Conservation (phyloP, 1,284 basidiomycete species). For the Schizophyllum amplum region DNA sequence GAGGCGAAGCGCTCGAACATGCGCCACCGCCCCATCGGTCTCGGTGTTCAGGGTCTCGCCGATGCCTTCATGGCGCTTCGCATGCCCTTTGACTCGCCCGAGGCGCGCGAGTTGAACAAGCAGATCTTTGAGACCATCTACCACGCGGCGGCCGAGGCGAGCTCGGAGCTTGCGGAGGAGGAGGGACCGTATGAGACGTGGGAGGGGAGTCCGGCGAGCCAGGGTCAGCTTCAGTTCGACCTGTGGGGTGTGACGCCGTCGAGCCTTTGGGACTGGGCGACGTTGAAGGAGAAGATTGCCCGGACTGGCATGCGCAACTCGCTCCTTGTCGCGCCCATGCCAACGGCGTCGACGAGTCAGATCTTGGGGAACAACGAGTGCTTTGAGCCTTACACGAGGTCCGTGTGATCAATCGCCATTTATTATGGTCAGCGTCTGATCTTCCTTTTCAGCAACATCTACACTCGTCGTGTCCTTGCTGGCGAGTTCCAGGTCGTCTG, state of each 20-base stretch:
- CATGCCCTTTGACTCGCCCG: conserved; percentile 90
- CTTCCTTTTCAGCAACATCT: conserved; percentile 73
- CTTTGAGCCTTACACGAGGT: conserved; percentile 88
- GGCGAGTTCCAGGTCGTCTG: conserved; percentile 99
- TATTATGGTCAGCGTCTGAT: conserved; percentile 8
- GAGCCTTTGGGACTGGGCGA: conserved; percentile 92
- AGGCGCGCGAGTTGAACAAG: conserved; percentile 85
- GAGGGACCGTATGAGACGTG: conserved; percentile 91
- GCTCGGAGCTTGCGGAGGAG: conserved; percentile 78
- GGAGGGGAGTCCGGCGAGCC: conserved; percentile 83
- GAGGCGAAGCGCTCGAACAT: conserved; percentile 93
- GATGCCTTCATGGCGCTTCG: conserved; percentile 98
- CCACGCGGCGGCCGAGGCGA: conserved; percentile 90
- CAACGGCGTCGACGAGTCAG: conserved; percentile 97
- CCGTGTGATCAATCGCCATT: conserved; percentile 17
- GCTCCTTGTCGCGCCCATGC: conserved; percentile 95
- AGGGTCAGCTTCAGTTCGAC: conserved; percentile 91
- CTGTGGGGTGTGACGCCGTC: conserved; percentile 93
- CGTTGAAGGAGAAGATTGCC: conserved; percentile 86
- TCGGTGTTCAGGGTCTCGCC: conserved; percentile 97
- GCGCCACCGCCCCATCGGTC: conserved; percentile 96
- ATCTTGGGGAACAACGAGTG: conserved; percentile 99
- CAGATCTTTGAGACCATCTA: conserved; percentile 99
- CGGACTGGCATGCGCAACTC: conserved; percentile 88
- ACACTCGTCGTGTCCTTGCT: conserved; percentile 97